Conservation (phyloP, 805 yeast genomes). For the Scheffersomyces lignosus region DNA sequence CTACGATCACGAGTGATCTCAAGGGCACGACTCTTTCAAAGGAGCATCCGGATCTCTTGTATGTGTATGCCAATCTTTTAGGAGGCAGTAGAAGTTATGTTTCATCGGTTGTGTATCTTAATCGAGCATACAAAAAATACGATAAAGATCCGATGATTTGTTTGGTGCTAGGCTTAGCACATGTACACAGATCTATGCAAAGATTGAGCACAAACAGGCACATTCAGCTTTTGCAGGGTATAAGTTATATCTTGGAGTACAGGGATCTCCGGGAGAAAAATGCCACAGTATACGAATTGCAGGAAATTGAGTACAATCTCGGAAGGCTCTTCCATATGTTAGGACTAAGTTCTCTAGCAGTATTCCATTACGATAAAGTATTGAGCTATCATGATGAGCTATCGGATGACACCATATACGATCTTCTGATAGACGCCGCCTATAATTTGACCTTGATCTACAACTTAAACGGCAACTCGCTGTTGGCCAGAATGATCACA, state of each 20-base stretch:
- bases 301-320: conserved; percentile 79
- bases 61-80: conserved; percentile 77
- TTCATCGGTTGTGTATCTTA: conserved; percentile 76
- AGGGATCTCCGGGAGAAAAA: conserved; percentile 46
- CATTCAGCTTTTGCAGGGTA: conserved; percentile 82
- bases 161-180: conserved; percentile 72
- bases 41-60: conserved; percentile 66
- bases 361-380: conserved; percentile 70
- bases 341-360: conserved; percentile 74
- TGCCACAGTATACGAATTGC: conserved; percentile 50
- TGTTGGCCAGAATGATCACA: conserved; percentile 62
- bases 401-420: conserved; percentile 48
- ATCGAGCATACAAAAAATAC: conserved; percentile 64
- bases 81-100: conserved; percentile 81
- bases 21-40: conserved; percentile 37
- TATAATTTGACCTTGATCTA: conserved; percentile 79
- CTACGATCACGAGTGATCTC: conserved; percentile 61
- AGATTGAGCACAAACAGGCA: conserved; percentile 84
- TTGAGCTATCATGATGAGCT: conserved; percentile 39
- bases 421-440: conserved; percentile 77
- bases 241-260: conserved; percentile 76
- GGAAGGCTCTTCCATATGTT: conserved; percentile 85
- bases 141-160: conserved; percentile 79
- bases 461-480: conserved; percentile 69
- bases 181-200: conserved; percentile 89